Conservation (phyloP, 257 asterid species). For the Cinchona pubescens region DNA sequence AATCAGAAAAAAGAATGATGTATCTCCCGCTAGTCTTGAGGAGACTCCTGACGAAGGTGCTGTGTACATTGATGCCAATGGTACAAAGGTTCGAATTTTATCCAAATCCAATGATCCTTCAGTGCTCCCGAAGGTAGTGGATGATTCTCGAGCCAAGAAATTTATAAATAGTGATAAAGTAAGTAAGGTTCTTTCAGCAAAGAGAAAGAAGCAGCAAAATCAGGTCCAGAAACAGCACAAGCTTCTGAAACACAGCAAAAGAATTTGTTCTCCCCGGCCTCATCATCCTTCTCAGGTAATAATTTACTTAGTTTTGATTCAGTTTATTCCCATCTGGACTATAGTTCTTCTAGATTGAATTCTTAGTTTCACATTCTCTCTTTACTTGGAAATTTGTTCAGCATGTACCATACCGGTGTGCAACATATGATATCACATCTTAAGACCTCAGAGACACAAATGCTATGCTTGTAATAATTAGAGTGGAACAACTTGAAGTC, state of each 20-base stretch:
- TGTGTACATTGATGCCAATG: constrained; percentile 75
- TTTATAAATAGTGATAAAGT: constrained; percentile 37
- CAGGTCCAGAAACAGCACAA: constrained; percentile 40
- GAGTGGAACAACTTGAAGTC: neutral
- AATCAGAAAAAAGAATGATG: constrained; percentile 27
- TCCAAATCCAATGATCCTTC: constrained; percentile 53
- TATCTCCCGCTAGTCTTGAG: constrained; percentile 33
- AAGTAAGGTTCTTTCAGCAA: constrained; percentile 35
- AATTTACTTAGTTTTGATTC: neutral
- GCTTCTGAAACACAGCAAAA: constrained; percentile 41
- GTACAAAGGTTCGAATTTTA: constrained; percentile 72
- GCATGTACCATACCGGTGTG: neutral
- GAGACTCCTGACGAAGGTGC: constrained; percentile 49
- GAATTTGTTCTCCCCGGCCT: constrained; percentile 27
- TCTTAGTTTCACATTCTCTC: neutral
- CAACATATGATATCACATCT: neutral
- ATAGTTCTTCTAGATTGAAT: neutral
- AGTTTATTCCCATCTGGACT: neutral
- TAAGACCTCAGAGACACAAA: neutral
- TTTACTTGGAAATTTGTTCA: neutral
- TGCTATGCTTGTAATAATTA: neutral
- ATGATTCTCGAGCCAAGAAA: constrained; percentile 35
- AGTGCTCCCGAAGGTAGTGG: constrained; percentile 23
- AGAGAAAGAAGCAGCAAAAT: constrained; percentile 47
- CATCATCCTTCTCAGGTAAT: constrained; percentile 11